Evolutionary conservation across 1,139 yeast genomes (phyloP).

Genomic region (Scheffersomyces titani): DNA sequence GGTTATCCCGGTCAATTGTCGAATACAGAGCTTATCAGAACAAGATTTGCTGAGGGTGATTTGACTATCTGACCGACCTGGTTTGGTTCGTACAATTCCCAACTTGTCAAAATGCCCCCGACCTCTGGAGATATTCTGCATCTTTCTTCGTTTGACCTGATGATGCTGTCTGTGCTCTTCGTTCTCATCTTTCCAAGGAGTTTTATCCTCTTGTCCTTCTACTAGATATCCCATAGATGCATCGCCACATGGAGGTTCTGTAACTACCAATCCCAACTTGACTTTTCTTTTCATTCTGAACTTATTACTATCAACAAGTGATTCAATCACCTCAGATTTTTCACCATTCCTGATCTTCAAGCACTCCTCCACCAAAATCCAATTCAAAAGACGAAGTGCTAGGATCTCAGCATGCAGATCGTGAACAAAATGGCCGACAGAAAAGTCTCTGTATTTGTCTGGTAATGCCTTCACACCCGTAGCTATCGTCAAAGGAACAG

Average conservation of each 20-base stretch:
- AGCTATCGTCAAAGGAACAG: slow-evolving; percentile 52
- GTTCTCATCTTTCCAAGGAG: slow-evolving; percentile 10
- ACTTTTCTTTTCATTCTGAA: slow-evolving; percentile 34
- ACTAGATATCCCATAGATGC: slow-evolving; percentile 56
- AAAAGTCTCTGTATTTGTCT: slow-evolving; percentile 38
- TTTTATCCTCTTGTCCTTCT: slow-evolving; percentile 11
- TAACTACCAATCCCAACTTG: slow-evolving; percentile 60
- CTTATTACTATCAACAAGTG: slow-evolving; percentile 6
- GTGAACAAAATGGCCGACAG: slow-evolving; percentile 67
- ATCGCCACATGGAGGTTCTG: slow-evolving; percentile 94
- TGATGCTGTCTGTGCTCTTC: slow-evolving; percentile 1
- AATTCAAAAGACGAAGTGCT: slow-evolving; percentile 68
- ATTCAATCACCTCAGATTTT: slow-evolving; percentile 20
- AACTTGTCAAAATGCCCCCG: slow-evolving; percentile 55
- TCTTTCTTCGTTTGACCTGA: slow-evolving; percentile 3
- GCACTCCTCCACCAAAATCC: slow-evolving; percentile 34
- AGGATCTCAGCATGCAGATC: slow-evolving; percentile 90
- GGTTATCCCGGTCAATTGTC: slow-evolving; percentile 63
- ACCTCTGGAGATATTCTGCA: slow-evolving; percentile 48
- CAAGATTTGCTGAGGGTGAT: slow-evolving; percentile 79
- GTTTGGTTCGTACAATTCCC: slow-evolving; percentile 84
- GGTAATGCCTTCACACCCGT: slow-evolving; percentile 88
- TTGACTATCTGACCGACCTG: slow-evolving; percentile 80
- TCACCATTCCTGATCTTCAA: slow-evolving; percentile 5
- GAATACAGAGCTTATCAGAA: slow-evolving; percentile 74